Conservation (phyloP, 192 early-diverging fungal genomes). For the Podila clonocystis region DNA sequence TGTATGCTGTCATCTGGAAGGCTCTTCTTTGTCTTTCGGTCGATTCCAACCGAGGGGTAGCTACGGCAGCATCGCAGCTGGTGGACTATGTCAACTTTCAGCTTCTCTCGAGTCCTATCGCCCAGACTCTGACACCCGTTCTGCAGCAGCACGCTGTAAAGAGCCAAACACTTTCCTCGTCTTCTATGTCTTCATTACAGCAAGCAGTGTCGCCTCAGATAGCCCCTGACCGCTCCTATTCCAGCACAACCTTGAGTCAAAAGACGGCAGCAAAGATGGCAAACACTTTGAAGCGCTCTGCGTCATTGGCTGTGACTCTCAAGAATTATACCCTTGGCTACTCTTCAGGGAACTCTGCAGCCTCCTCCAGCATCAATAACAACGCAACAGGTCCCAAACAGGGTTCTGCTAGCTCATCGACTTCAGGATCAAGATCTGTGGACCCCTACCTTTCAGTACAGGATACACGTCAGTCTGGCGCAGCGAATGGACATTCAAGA, state of each 20-base stretch:
- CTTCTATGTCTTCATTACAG: slow-evolving; percentile 26
- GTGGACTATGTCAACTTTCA: slow-evolving; percentile 77
- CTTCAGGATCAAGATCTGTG: neutral
- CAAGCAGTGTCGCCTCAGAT: slow-evolving; percentile 27
- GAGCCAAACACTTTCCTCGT: slow-evolving; percentile 15
- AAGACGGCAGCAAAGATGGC: slow-evolving; percentile 43
- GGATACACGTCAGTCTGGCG: slow-evolving; percentile 14
- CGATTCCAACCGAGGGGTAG: slow-evolving; percentile 85
- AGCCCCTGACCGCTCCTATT: slow-evolving; percentile 18
- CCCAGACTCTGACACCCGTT: slow-evolving; percentile 17
- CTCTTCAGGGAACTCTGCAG: slow-evolving; percentile 2
- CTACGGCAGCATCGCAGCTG: slow-evolving; percentile 70
- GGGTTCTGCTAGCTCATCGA: neutral
- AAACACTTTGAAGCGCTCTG: slow-evolving; percentile 52
- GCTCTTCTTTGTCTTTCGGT: slow-evolving; percentile 80
- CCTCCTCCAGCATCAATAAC: neutral
- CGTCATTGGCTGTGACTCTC: slow-evolving; percentile 50
- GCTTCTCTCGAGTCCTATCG: slow-evolving; percentile 45
- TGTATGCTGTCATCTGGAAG: slow-evolving; percentile 83
- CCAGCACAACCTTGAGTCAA: slow-evolving; percentile 27
- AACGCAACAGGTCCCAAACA: neutral
- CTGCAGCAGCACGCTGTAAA: slow-evolving; percentile 31
- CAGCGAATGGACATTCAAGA: slow-evolving; percentile 16
- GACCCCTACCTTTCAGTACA: neutral
- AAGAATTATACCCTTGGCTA: slow-evolving; percentile 50